Percentiles rank a stretch among this genome's conserved stretches.
These are phyloP conservation scores for Dissoconium aciculare DNA, from an alignment of 2,329 filamentous ascomycete species.

Conservation along the genomic window DNA sequence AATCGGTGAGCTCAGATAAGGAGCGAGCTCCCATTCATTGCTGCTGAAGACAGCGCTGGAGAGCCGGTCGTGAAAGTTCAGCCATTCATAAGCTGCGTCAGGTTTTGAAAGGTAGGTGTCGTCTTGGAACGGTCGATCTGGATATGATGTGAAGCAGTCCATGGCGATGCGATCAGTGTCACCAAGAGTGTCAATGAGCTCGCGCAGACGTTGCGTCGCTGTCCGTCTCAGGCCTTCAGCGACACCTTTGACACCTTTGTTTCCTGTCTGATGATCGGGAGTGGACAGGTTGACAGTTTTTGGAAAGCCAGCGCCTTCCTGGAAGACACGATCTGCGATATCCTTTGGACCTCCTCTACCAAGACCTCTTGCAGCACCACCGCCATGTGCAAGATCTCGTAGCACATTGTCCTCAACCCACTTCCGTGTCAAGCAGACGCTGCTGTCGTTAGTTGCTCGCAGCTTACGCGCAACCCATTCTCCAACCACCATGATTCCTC, in stretches of 20 bases:
- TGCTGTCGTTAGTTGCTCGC: slow-evolving; percentile 29
- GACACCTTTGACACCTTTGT: slow-evolving; percentile 41
- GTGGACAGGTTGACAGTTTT: slow-evolving; percentile 27
- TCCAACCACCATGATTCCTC: slow-evolving; percentile 71
- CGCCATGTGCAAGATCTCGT: slow-evolving; percentile 52
- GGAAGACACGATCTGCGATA: slow-evolving; percentile 63
- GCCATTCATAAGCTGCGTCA: slow-evolving; percentile 77
- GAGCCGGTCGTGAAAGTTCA: slow-evolving; percentile 79
- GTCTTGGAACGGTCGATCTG: slow-evolving; percentile 79
- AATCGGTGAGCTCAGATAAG: slow-evolving; percentile 74
- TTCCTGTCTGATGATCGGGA: slow-evolving; percentile 8
- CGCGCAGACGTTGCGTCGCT: slow-evolving; percentile 54
- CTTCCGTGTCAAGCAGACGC: slow-evolving; percentile 47
- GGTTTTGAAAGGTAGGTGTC: slow-evolving; percentile 85
- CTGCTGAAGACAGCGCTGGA: slow-evolving; percentile 63
- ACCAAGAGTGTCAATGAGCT: slow-evolving; percentile 66
- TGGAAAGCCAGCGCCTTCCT: slow-evolving; percentile 64
- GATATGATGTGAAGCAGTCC: slow-evolving; percentile 77
- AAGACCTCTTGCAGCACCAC: slow-evolving; percentile 54
- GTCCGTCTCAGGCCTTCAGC: slow-evolving; percentile 58
- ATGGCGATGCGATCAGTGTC: slow-evolving; percentile 65
- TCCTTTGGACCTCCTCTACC: slow-evolving; percentile 60
- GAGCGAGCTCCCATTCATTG: slow-evolving; percentile 83
- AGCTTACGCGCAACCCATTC: slow-evolving; percentile 73
- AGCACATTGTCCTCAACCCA: slow-evolving; percentile 65